phyloP scores from a whole-genome alignment of 1,284 basidiomycete genomes.

The Malassezia japonica region DNA sequence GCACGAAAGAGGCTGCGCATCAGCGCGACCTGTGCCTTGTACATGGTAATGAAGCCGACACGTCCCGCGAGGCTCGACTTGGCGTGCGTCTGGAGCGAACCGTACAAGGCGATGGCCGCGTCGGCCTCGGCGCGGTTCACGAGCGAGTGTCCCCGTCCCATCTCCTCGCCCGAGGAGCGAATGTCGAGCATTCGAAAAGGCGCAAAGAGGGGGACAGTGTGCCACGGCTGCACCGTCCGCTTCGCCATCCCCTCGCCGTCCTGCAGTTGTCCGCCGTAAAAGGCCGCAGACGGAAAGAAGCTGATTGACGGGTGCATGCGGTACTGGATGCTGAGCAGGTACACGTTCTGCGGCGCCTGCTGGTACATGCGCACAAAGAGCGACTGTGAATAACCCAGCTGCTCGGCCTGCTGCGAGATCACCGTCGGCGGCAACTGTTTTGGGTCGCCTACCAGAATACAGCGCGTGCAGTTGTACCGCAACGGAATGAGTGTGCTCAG shows the following conservation, averaged over 20 bases:
- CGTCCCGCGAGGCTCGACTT: conserved; percentile 61
- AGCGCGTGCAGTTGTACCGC: conserved; percentile 72
- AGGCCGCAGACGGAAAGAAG: conserved; percentile 73
- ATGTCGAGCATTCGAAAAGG: conserved; percentile 71
- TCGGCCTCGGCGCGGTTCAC: conserved; percentile 69
- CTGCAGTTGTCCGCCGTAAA: conserved; percentile 70
- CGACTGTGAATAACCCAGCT: conserved; percentile 73
- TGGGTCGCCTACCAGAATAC: conserved; percentile 94
- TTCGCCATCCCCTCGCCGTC: conserved; percentile 81
- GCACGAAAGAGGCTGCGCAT: conserved; percentile 63
- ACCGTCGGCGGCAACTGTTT: conserved; percentile 96
- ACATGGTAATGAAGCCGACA: conserved; percentile 89
- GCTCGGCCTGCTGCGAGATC: conserved; percentile 73
- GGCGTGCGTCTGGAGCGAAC: conserved; percentile 60
- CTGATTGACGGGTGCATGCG: conserved; percentile 99
- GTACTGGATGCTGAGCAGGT: conserved; percentile 93
- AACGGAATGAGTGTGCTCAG: conserved; percentile 92
- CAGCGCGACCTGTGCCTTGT: conserved; percentile 77
- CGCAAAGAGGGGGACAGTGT: conserved; percentile 65
- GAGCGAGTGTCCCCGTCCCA: conserved; percentile 60
- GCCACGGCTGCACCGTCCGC: conserved; percentile 81
- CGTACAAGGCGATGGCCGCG: conserved; percentile 69
- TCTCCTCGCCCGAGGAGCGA: conserved; percentile 54
- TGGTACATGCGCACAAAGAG: conserved; percentile 87
- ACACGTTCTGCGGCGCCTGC: conserved; percentile 66